These are phyloP conservation scores for Vitis vinifera DNA, from an alignment of 164 flowering plant genomes.

Conservation along the genomic window ASM3070453v1 NC_081815.1:7601501-7602000, in stretches of 20 bases:
- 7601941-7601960: conserved; percentile 89
- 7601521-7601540: conserved; percentile 64
- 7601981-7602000: conserved; percentile 85
- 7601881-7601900: conserved; percentile 92
- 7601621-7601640: conserved; percentile 58
- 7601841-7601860: conserved; percentile 80
- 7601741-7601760: conserved; percentile 83
- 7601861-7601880: conserved; percentile 83
- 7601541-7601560: conserved; percentile 64
- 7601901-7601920: conserved; percentile 86
- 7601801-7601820: conserved; percentile 96
- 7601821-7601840: conserved; percentile 93
- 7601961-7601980: conserved; percentile 87
- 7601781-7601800: conserved; percentile 80
- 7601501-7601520: conserved; percentile 89
- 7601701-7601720: conserved; percentile 89
- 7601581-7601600: conserved; percentile 76
- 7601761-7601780: conserved; percentile 90
- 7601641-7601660: conserved; percentile 54
- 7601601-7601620: conserved; percentile 82
- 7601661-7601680: conserved; percentile 74
- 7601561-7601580: conserved; percentile 62
- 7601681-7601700: conserved; percentile 94
- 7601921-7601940: conserved; percentile 72
- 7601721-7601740: conserved; percentile 82